Evolutionary conservation across 1,284 basidiomycete species (phyloP).

Genomic region (Cronartium quercuum): DNA sequence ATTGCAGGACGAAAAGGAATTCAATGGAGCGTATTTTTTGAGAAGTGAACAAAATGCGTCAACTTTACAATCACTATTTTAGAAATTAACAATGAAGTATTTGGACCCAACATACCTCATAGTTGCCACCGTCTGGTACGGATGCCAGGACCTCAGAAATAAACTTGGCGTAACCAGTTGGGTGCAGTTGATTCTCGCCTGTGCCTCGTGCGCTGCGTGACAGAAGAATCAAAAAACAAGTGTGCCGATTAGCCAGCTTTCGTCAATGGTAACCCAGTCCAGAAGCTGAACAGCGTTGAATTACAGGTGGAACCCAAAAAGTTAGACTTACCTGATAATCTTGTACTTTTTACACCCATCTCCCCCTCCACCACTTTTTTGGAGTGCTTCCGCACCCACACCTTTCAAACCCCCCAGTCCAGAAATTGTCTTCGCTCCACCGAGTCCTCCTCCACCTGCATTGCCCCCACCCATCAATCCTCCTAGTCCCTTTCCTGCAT

Average conservation of each 20-base stretch:
- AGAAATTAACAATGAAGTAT: too few relatives aligned
- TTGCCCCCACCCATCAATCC: background rate
- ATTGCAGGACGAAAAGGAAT: too few relatives aligned
- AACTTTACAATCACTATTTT: too few relatives aligned
- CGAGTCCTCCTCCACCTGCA: background rate
- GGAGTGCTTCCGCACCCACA: background rate
- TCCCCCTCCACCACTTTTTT: background rate
- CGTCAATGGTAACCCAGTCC: too few relatives aligned
- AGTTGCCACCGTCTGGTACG: conserved; percentile 1
- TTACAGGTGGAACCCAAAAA: background rate
- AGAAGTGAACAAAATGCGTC: too few relatives aligned
- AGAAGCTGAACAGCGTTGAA: too few relatives aligned
- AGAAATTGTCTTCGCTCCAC: background rate
- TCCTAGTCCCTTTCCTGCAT: background rate
- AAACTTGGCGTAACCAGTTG: conserved; percentile 9
- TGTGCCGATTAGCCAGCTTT: too few relatives aligned
- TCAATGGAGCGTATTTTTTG: too few relatives aligned
- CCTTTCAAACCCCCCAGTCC: background rate
- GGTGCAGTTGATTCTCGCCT: background rate
- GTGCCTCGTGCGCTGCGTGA: conserved; percentile 9
- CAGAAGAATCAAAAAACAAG: background rate
- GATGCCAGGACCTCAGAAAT: background rate
- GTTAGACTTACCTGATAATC: background rate
- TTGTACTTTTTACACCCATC: conserved; percentile 1
- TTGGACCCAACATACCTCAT: conserved; percentile 6